Percentiles rank a stretch among this genome's conserved stretches.
phyloP scores from a whole-genome alignment of 192 early-diverging fungal genomes.

The Backusella mclennaniae region DNA sequence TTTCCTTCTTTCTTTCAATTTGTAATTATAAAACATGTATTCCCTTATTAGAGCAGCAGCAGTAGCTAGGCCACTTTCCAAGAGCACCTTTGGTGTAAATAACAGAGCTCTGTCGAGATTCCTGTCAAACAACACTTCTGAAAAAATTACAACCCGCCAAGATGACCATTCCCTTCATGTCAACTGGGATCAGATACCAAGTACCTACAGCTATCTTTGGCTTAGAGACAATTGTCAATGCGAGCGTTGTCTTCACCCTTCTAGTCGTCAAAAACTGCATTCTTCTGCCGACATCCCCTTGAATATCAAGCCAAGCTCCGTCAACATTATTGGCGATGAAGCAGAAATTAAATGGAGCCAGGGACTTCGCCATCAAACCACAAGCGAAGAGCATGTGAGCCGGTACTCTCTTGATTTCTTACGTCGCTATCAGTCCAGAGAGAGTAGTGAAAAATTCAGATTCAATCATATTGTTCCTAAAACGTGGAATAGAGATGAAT shows the following conservation, averaged over 20 bases:
- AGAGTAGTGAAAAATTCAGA: conserved; percentile 15
- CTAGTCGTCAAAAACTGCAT: conserved; percentile 57
- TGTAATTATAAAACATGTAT: background rate
- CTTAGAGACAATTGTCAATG: conserved; percentile 63
- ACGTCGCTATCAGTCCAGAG: conserved; percentile 16
- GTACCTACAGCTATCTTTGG: conserved; percentile 45
- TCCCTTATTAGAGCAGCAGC: background rate
- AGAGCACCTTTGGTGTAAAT: background rate
- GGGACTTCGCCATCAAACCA: conserved; percentile 36
- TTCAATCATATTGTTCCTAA: conserved; percentile 33
- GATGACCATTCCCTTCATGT: conserved; percentile 11
- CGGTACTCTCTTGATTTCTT: conserved; percentile 37
- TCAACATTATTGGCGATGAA: conserved; percentile 22
- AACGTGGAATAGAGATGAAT: conserved; percentile 42
- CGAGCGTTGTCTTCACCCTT: conserved; percentile 53
- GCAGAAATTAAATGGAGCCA: conserved; percentile 50
- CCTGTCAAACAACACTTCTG: background rate
- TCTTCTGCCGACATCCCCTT: conserved; percentile 49
- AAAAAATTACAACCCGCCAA: background rate
- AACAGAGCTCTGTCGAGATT: background rate
- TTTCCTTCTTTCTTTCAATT: background rate
- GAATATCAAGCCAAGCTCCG: conserved; percentile 36
- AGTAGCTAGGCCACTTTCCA: background rate
- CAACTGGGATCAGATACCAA: conserved; percentile 3
- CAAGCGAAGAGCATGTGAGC: conserved; percentile 36